These are phyloP conservation scores for Penicillium ucsense DNA, from an alignment of 495 filamentous ascomycete genomes.

Conservation along the genomic window DNA sequence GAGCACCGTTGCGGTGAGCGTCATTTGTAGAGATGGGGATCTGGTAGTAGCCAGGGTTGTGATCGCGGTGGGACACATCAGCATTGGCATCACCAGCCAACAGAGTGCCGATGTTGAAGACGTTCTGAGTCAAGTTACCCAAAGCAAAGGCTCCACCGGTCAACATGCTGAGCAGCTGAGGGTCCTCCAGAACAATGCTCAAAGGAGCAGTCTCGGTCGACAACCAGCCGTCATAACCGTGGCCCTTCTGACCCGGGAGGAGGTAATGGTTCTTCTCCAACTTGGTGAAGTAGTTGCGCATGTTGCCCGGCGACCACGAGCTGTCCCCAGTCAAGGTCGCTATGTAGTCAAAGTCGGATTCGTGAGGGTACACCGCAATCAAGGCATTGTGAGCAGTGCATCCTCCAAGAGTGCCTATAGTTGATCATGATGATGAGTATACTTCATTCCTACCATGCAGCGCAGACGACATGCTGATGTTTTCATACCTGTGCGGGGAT, in stretches of 20 bases:
- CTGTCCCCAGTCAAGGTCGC: constrained; percentile 31
- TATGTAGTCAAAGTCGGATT: constrained; percentile 39
- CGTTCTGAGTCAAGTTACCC: constrained; percentile 30
- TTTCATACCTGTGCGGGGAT: constrained; percentile 24
- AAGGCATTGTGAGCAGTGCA: constrained; percentile 39
- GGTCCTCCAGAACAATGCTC: constrained; percentile 39
- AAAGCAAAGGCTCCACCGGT: constrained; percentile 42
- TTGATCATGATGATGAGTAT: background rate
- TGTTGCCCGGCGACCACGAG: constrained; percentile 32
- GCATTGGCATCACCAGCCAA: constrained; percentile 45
- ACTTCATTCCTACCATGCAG: background rate
- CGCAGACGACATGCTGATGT: background rate
- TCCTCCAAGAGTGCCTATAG: constrained; percentile 31
- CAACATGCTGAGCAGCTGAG: constrained; percentile 40
- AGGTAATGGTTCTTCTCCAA: constrained; percentile 47
- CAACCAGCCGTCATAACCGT: constrained; percentile 51
- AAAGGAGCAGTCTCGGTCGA: constrained; percentile 37
- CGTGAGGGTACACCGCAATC: constrained; percentile 28
- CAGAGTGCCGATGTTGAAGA: constrained; percentile 31
- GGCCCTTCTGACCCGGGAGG: constrained; percentile 28
- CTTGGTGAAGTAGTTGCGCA: constrained; percentile 31
- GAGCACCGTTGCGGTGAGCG: constrained; percentile 36
- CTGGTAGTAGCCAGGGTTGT: constrained; percentile 37
- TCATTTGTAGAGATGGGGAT: constrained; percentile 41
- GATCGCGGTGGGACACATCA: constrained; percentile 27